These are phyloP conservation scores for Tillandsia leiboldiana DNA, from an alignment of 176 grass and related monocot species.

Conservation along the genomic window DNA sequence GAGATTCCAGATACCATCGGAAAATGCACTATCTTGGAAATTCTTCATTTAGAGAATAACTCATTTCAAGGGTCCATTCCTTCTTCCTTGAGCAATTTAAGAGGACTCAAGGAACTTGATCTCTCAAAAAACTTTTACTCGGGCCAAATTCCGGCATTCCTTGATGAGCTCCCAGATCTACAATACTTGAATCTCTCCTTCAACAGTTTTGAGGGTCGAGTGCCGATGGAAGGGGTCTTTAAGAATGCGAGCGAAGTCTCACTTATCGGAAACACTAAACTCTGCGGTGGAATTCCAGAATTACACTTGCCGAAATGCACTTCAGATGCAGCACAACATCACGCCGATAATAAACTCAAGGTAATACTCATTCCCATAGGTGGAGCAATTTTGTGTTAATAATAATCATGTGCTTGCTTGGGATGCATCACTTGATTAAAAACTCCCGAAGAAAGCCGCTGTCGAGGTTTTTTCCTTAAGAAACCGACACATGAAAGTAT, in stretches of 20 bases:
- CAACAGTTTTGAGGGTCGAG: conserved; percentile 32
- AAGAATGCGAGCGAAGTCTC: conserved; percentile 19
- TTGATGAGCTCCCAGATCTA: not conserved
- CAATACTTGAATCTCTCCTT: conserved; percentile 16
- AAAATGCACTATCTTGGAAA: conserved; percentile 15
- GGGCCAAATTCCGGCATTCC: not conserved
- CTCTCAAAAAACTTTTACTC: conserved; percentile 10
- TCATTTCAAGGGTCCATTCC: conserved; percentile 31
- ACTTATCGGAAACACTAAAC: conserved; percentile 17
- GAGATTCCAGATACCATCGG: conserved; percentile 27
- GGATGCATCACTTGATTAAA: not conserved
- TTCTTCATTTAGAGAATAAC: conserved; percentile 25
- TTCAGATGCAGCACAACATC: not conserved
- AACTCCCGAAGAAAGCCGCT: not conserved
- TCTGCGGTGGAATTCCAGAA: conserved; percentile 36
- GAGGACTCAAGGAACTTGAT: conserved; percentile 13
- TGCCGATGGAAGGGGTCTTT: conserved; percentile 34
- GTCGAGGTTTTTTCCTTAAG: not conserved
- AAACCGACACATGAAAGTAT: conserved; percentile 21
- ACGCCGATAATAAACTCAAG: conserved; percentile 1
- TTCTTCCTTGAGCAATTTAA: conserved; percentile 17
- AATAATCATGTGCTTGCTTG: not conserved
- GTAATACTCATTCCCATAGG: conserved; percentile 10
- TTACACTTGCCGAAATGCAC: conserved; percentile 31
- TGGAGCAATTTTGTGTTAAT: conserved; percentile 5